Base-by-base conservation (phyloP, 345 rosid genomes). In the Citrus unshiu region DNA sequence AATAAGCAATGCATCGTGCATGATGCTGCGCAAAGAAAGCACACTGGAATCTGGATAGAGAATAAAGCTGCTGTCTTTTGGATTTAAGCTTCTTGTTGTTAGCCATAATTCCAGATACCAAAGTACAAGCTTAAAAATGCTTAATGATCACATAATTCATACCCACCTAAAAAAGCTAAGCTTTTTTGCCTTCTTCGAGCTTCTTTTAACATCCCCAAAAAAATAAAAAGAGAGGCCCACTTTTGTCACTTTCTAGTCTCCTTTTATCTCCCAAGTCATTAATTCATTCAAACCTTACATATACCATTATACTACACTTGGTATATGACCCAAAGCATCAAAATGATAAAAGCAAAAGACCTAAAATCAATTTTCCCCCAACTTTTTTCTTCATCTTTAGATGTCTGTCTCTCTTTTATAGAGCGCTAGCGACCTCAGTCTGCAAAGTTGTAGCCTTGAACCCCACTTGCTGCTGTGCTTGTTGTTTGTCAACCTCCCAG, bases 401-500 rank as follows among this genome's bases (percentile, higher is more conserved):
- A 21, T 51, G 7, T 35, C 2, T 57, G 79, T 75, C 75, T 18
- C 73, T 71, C 77, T 76, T 79, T 86, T 75, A 91, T 43, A 85
- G 88, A 78, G 91, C 58, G 58, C 58, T 54, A 18, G 58, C 89
- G 19, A 91, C 62, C 82, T 88, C 85, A 73, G 94, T 81, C 80
- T 86, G 88, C 81, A 86, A 81, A 74, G 87, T 68, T 59, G 91
- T 34, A 65, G 87, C 81, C 76, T 81, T 89, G 77, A 87, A 79
- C 76, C 81, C 90, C 82, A 81, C 85, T 81, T 83, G 88, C 61
- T 84, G 85, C 66, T 76, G 83, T 19, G 40, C 63, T 66, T 62
- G 73, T 62, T 77, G 77, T 43, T 30, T 84, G 85, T 90, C 97
- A 60, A 82, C 82, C 78, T 93, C 97, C 98, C 94, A 95, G 64